Conservation (phyloP, 257 asterid genomes). For the Solanum lycopersicoides region DNA sequence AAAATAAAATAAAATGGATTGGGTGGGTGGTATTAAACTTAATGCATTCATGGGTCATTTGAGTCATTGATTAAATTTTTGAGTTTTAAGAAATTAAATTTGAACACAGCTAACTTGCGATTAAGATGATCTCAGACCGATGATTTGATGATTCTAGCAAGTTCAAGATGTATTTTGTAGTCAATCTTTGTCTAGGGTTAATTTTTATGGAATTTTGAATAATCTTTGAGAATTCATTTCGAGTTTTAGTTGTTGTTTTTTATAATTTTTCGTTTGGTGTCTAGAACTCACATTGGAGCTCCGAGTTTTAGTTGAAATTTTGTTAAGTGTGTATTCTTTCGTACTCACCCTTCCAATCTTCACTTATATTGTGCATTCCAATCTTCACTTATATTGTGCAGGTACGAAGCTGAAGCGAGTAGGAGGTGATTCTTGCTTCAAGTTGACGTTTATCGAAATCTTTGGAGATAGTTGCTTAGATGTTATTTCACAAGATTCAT, state of each 20-base stretch:
- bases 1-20: too few relatives aligned
- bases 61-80: neutral
- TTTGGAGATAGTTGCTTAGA: neutral
- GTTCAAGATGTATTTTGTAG: too few relatives aligned
- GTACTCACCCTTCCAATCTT: neutral
- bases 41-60: neutral
- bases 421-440: neutral
- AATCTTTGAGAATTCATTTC: too few relatives aligned
- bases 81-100: too few relatives aligned
- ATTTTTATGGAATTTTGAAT: too few relatives aligned
- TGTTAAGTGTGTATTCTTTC: neutral
- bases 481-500: neutral
- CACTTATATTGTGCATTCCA: neutral
- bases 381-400: neutral
- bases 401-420: neutral
- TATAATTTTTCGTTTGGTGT: rapidly evolving
- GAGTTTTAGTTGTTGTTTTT: too few relatives aligned
- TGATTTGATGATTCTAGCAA: too few relatives aligned
- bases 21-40: neutral
- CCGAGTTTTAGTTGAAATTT: too few relatives aligned
- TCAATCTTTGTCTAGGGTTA: too few relatives aligned
- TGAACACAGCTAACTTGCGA: too few relatives aligned
- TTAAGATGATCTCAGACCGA: too few relatives aligned
- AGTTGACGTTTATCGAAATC: neutral
- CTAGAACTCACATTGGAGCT: too few relatives aligned